These are phyloP conservation scores for Tephrocybe rancida DNA, from an alignment of 768 basidiomycete species.

Conservation along the genomic window DNA sequence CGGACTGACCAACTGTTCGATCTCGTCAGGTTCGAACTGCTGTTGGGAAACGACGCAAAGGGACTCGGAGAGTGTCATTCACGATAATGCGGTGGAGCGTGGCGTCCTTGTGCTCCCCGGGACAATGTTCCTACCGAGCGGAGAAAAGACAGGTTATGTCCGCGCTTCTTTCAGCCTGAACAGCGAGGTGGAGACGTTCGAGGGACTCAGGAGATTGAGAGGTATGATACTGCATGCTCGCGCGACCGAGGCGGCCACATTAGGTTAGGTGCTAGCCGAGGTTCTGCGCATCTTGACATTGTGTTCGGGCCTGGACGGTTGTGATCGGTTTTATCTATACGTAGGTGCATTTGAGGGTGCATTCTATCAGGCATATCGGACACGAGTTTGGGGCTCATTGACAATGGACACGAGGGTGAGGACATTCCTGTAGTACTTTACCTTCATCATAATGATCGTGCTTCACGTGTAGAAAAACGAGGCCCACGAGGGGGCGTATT, in stretches of 20 bases:
- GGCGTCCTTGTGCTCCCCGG: slow-evolving; percentile 87
- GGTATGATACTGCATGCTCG: slow-evolving; percentile 27
- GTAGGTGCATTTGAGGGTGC: too few relatives aligned
- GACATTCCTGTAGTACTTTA: too few relatives aligned
- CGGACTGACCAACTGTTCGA: too few relatives aligned
- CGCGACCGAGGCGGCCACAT: slow-evolving; percentile 2
- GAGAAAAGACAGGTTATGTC: slow-evolving; percentile 63
- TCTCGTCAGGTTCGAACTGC: slow-evolving; percentile 71
- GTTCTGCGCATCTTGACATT: background rate
- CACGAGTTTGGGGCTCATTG: too few relatives aligned
- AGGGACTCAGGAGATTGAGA: slow-evolving; percentile 63
- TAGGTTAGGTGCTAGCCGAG: background rate
- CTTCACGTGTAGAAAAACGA: too few relatives aligned
- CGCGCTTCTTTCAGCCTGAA: slow-evolving; percentile 76
- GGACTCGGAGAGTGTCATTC: slow-evolving; percentile 70
- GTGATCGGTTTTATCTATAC: too few relatives aligned
- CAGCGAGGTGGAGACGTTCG: slow-evolving; percentile 62
- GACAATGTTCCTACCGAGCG: slow-evolving; percentile 68
- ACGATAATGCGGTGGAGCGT: slow-evolving; percentile 66
- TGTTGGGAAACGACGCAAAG: slow-evolving; percentile 41
- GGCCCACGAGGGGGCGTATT: too few relatives aligned
- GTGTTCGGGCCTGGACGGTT: background rate
- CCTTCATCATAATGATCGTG: too few relatives aligned
- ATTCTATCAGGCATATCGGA: too few relatives aligned
- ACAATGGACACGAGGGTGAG: too few relatives aligned